A percentile compares a stretch with the other conserved stretches of the same genome.
Evolutionary conservation across 2,329 filamentous ascomycete species (phyloP).

Genomic region (Lecanoromycetidae sp.): DNA sequence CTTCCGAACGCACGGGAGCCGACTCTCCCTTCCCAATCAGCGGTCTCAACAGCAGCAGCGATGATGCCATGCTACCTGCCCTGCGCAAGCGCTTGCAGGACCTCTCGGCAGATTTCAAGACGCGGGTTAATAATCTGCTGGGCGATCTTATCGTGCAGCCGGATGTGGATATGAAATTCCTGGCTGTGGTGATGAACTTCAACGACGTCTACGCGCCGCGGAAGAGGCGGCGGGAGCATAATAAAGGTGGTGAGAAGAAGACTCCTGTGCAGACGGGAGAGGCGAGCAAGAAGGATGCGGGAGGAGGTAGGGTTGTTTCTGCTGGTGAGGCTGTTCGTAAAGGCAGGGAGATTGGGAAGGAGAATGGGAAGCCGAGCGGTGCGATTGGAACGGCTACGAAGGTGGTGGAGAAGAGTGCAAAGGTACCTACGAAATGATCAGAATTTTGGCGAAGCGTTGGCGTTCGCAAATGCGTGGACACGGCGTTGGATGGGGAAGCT

Average conservation of each 20-base stretch:
- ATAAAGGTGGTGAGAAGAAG: conserved; percentile 13
- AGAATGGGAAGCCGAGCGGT: background rate
- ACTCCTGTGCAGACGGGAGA: conserved; percentile 19
- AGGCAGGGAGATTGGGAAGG: conserved; percentile 16
- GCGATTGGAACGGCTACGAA: conserved; percentile 1
- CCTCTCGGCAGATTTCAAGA: conserved; percentile 64
- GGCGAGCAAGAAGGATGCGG: conserved; percentile 20
- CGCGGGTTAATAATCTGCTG: conserved; percentile 65
- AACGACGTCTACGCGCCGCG: conserved; percentile 88
- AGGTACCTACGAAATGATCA: background rate
- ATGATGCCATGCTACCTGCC: conserved; percentile 58
- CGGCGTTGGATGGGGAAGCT: background rate
- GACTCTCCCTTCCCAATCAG: conserved; percentile 31
- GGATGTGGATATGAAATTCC: conserved; percentile 87
- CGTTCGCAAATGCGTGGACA: background rate
- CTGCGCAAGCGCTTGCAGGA: conserved; percentile 61
- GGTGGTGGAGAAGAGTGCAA: background rate
- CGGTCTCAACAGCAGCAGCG: conserved; percentile 28
- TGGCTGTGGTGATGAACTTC: conserved; percentile 97
- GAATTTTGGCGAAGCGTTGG: background rate
- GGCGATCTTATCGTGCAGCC: conserved; percentile 88
- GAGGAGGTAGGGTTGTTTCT: background rate
- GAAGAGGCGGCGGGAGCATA: conserved; percentile 38
- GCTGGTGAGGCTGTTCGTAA: conserved; percentile 2
- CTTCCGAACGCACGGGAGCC: conserved; percentile 10